These are phyloP conservation scores for Malus sieversii DNA, from an alignment of 306 rosid genomes.

Conservation along the genomic window DNA sequence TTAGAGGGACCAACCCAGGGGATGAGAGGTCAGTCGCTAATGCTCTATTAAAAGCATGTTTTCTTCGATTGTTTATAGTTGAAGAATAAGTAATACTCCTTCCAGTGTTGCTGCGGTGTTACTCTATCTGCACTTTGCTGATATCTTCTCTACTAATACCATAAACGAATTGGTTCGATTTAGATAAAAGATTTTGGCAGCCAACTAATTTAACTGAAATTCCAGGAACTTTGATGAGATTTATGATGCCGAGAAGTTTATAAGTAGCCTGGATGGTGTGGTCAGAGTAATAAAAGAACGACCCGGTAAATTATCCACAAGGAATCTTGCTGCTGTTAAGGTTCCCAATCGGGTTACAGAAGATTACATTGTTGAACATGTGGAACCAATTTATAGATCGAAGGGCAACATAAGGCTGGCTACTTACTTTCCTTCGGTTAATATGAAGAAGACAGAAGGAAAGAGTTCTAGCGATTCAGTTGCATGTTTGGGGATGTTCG, in stretches of 20 bases:
- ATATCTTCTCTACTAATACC: background rate
- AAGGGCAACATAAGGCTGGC: slow-evolving; percentile 80
- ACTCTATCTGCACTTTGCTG: background rate
- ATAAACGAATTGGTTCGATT: background rate
- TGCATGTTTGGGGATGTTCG: slow-evolving; percentile 92
- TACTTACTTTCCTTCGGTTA: slow-evolving; percentile 86
- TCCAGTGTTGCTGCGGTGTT: background rate
- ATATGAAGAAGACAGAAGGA: slow-evolving; percentile 62
- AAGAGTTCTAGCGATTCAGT: slow-evolving; percentile 51
- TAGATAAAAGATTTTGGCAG: background rate
- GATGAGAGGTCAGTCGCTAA: slow-evolving; percentile 68
- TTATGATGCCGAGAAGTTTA: slow-evolving; percentile 64
- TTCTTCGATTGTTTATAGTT: background rate
- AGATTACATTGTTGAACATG: slow-evolving; percentile 68
- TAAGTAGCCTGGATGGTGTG: slow-evolving; percentile 72
- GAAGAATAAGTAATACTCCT: background rate
- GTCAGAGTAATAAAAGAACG: slow-evolving; percentile 61
- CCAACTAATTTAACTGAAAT: slow-evolving; percentile 7
- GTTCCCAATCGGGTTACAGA: slow-evolving; percentile 88
- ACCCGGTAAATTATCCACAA: slow-evolving; percentile 53
- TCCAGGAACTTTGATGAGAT: slow-evolving; percentile 85
- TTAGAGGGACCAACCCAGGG: slow-evolving; percentile 91
- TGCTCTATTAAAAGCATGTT: background rate
- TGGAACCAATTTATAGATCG: slow-evolving; percentile 60
- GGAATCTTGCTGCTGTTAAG: slow-evolving; percentile 73